Percentiles rank a stretch among this genome's conserved stretches.
These are phyloP conservation scores for Lecanosticta acicola DNA, from an alignment of 2,329 filamentous ascomycete species.

Conservation along the genomic window DNA sequence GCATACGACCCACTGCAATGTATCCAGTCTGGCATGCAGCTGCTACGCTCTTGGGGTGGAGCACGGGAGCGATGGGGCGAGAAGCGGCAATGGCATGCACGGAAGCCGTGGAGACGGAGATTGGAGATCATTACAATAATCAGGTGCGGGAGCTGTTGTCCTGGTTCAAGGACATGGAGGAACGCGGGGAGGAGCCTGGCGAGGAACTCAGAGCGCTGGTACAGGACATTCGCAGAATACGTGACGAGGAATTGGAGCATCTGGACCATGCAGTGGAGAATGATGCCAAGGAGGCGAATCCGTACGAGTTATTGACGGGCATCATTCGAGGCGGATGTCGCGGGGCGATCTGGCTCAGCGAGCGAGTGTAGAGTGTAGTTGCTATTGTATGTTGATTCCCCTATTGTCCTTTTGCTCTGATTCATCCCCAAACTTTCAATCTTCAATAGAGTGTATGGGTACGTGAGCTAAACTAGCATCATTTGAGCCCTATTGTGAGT, in stretches of 20 bases:
- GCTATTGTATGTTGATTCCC: too few relatives aligned
- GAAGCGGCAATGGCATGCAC: slow-evolving; percentile 98
- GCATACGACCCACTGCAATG: slow-evolving; percentile 85
- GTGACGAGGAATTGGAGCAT: slow-evolving; percentile 96
- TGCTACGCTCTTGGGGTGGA: slow-evolving; percentile 79
- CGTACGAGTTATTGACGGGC: slow-evolving; percentile 82
- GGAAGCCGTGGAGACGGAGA: slow-evolving; percentile 97
- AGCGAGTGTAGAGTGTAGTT: slow-evolving; percentile 64
- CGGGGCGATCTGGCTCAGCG: slow-evolving; percentile 87
- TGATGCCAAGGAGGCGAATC: slow-evolving; percentile 82
- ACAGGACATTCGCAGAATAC: slow-evolving; percentile 68
- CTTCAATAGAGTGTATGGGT: too few relatives aligned
- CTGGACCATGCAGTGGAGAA: slow-evolving; percentile 91
- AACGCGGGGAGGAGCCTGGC: slow-evolving; percentile 71
- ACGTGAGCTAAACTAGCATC: too few relatives aligned
- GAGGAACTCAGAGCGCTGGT: slow-evolving; percentile 70
- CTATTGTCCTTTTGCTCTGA: too few relatives aligned
- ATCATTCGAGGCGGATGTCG: slow-evolving; percentile 86
- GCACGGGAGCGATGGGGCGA: slow-evolving; percentile 78
- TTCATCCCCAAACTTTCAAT: too few relatives aligned
- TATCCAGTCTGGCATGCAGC: slow-evolving; percentile 83
- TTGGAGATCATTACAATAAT: slow-evolving; percentile 89
- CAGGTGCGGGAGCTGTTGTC: slow-evolving; percentile 78
- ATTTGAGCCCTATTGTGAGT: too few relatives aligned
- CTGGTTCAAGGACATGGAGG: slow-evolving; percentile 72